Conservation (phyloP, 2,329 filamentous ascomycete genomes). For the Laburnicola sp. region DNA sequence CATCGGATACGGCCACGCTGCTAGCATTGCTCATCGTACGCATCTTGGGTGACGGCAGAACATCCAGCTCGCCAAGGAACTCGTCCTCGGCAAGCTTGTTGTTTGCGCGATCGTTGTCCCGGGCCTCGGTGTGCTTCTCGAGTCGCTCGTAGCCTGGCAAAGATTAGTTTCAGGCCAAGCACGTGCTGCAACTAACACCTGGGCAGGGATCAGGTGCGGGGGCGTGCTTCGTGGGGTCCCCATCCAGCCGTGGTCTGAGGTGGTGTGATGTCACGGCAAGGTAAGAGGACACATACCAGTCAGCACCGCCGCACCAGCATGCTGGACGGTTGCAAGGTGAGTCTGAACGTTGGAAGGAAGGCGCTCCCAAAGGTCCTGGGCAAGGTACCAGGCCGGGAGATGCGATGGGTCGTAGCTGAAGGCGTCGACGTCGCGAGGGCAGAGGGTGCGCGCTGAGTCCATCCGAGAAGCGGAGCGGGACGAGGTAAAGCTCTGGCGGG, state of each 20-base stretch:
- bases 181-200: not conserved
- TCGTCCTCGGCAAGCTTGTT: slow-evolving; percentile 28
- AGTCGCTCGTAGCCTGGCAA: slow-evolving; percentile 37
- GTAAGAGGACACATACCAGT: slow-evolving; percentile 41
- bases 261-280: slow-evolving; percentile 13
- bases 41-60: slow-evolving; percentile 30
- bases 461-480: slow-evolving; percentile 24
- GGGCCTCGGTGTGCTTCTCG: slow-evolving; percentile 27
- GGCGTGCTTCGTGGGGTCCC: slow-evolving; percentile 6
- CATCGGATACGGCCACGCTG: slow-evolving; percentile 32
- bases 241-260: slow-evolving; percentile 10
- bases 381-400: slow-evolving; percentile 45
- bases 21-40: slow-evolving; percentile 36
- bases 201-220: not conserved
- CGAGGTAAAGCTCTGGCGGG: slow-evolving; percentile 32
- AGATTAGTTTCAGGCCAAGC: slow-evolving; percentile 15
- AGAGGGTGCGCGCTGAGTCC: slow-evolving; percentile 36
- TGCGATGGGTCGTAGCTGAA: slow-evolving; percentile 45
- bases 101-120: slow-evolving; percentile 16
- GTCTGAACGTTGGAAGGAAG: slow-evolving; percentile 43
- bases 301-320: slow-evolving; percentile 51
- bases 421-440: slow-evolving; percentile 41
- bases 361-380: slow-evolving; percentile 41
- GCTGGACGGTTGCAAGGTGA: slow-evolving; percentile 44
- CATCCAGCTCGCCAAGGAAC: slow-evolving; percentile 26